A percentile compares a stretch with the other conserved stretches of the same genome.
These are phyloP conservation scores for Dimargaris cristalligena DNA, from an alignment of 192 early-diverging fungal species.

Conservation along the genomic window DNA sequence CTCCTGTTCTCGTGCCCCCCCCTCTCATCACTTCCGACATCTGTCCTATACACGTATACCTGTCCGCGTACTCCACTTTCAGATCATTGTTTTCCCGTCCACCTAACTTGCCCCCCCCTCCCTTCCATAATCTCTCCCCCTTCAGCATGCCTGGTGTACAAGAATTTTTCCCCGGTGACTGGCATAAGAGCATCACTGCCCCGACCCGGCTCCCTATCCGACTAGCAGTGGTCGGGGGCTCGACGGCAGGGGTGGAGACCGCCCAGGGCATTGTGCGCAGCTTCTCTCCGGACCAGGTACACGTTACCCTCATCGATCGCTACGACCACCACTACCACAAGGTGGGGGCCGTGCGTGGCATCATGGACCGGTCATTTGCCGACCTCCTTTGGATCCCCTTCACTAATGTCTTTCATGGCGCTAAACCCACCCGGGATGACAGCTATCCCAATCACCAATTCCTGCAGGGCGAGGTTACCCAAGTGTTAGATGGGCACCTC, in stretches of 20 bases:
- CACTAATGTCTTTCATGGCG: conserved; percentile 19
- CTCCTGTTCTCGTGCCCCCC: too few species aligned
- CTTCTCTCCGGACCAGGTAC: conserved; percentile 18
- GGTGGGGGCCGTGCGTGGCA: conserved; percentile 30
- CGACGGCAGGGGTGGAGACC: conserved; percentile 26
- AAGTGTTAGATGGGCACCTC: conserved; percentile 24
- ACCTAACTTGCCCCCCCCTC: background rate
- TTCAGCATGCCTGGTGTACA: background rate
- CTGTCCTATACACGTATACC: too few species aligned
- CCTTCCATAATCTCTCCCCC: too few species aligned
- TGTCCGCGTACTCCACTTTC: too few species aligned
- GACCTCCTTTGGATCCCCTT: conserved; percentile 33
- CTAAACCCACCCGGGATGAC: background rate
- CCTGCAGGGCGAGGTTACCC: conserved; percentile 22
- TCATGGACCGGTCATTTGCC: conserved; percentile 28
- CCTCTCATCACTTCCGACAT: too few species aligned
- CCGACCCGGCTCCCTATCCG: conserved; percentile 12
- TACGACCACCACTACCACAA: conserved; percentile 37
- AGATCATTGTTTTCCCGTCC: too few species aligned
- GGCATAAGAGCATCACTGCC: background rate
- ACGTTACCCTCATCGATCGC: conserved; percentile 36
- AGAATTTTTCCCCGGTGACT: background rate
- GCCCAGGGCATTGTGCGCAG: conserved; percentile 26
- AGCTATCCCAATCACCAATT: conserved; percentile 21
- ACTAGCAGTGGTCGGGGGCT: conserved; percentile 34